Conservation (phyloP, 2,329 filamentous ascomycete species). For the Emericellopsis atlantica region DNA sequence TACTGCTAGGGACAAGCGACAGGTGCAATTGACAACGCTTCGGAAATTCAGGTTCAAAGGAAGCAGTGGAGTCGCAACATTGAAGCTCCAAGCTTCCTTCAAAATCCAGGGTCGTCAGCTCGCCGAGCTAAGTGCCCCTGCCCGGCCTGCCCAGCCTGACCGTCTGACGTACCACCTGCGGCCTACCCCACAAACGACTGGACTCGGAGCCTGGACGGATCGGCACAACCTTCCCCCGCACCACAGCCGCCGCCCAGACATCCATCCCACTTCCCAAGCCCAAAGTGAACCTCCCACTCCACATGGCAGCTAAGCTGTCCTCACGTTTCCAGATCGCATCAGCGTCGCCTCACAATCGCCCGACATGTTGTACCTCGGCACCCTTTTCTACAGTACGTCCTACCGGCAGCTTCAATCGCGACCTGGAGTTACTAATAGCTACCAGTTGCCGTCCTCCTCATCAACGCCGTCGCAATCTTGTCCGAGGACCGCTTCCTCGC, state of each 20-base stretch:
- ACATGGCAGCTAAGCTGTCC: not conserved
- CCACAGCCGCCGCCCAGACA: not conserved
- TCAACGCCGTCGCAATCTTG: constrained; percentile 87
- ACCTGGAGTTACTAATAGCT: not conserved
- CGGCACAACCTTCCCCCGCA: constrained; percentile 18
- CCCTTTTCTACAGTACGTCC: constrained; percentile 50
- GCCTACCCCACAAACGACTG: too few species aligned
- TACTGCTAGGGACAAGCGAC: too few species aligned
- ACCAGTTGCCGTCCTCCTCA: constrained; percentile 64
- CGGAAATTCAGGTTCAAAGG: too few species aligned
- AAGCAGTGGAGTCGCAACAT: too few species aligned
- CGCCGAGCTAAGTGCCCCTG: not conserved
- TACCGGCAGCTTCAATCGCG: not conserved
- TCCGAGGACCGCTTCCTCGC: constrained; percentile 89
- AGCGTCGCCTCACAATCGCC: not conserved
- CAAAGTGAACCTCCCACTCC: constrained; percentile 2
- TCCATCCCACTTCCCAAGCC: not conserved
- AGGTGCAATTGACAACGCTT: too few species aligned
- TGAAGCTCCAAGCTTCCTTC: too few species aligned
- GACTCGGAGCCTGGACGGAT: constrained; percentile 11
- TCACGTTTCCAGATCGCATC: constrained; percentile 1
- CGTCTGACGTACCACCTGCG: too few species aligned
- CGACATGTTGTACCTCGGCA: constrained; percentile 56
- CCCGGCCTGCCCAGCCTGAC: too few species aligned
- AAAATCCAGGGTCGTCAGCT: not conserved